Percentiles rank a stretch among this genome's conserved stretches.
Conservation (phyloP, 2,329 filamentous ascomycete genomes). For the Arthrobotrys musiformis region DNA sequence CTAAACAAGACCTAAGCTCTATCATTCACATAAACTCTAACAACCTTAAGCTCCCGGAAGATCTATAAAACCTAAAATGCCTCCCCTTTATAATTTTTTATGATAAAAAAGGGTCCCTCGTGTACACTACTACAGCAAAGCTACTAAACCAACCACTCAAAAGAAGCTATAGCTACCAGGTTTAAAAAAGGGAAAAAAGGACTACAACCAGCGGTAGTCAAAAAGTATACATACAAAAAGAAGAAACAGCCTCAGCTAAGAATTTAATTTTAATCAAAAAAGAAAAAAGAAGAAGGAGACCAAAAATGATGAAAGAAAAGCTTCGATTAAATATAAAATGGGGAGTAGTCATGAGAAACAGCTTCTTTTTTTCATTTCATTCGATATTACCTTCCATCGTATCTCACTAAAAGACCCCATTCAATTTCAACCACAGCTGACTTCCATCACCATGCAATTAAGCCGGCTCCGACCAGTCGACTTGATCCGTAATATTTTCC, state of each 20-base stretch:
- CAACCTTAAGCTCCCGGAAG: too few relatives aligned
- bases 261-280: not conserved
- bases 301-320: not conserved
- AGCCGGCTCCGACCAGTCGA: slow-evolving; percentile 85
- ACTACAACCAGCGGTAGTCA: not conserved
- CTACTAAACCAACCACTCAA: not conserved
- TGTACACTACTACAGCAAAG: not conserved
- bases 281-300: not conserved
- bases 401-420: too few relatives aligned
- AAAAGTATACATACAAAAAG: slow-evolving; percentile 3
- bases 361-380: not conserved
- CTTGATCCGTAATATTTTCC: slow-evolving; percentile 84
- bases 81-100: too few relatives aligned
- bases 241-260: not conserved
- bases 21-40: too few relatives aligned
- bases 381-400: not conserved
- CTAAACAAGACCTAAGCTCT: too few relatives aligned
- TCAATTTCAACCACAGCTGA: not conserved
- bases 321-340: not conserved
- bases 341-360: not conserved
- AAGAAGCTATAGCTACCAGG: not conserved
- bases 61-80: too few relatives aligned
- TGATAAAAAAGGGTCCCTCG: too few relatives aligned
- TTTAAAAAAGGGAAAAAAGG: not conserved
- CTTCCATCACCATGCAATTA: not conserved